Conservation (phyloP, 2,329 filamentous ascomycete genomes). For the Calonectria fujianensis region DNA sequence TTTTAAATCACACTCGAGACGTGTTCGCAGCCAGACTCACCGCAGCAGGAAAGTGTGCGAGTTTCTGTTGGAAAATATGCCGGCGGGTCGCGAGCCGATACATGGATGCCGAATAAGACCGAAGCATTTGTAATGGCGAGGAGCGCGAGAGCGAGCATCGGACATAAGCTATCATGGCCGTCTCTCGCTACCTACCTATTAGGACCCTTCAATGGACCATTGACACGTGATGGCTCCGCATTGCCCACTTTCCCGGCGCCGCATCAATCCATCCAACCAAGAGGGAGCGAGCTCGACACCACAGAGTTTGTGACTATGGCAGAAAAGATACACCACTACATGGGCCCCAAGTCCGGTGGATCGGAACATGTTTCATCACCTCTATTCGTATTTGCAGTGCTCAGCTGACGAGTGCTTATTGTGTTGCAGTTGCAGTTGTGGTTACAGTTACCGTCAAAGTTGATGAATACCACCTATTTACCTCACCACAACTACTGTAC, state of each 20-base stretch:
- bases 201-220: slow-evolving; percentile 49
- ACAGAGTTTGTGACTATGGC: neutral
- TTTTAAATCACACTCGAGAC: neutral
- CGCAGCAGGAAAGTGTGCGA: slow-evolving; percentile 50
- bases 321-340: neutral
- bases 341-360: neutral
- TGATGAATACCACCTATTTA: neutral
- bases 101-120: slow-evolving; percentile 60
- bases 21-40: slow-evolving; percentile 44
- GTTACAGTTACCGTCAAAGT: neutral
- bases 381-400: neutral
- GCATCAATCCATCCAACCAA: neutral
- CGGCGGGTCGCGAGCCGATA: slow-evolving; percentile 64
- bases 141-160: slow-evolving; percentile 31
- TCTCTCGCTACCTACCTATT: slow-evolving; percentile 30
- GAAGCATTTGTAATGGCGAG: slow-evolving; percentile 53
- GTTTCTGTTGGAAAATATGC: slow-evolving; percentile 58
- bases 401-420: neutral
- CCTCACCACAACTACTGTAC: neutral
- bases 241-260: neutral
- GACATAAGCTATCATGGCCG: slow-evolving; percentile 43
- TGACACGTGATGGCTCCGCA: slow-evolving; percentile 50
- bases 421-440: neutral
- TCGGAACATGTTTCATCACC: neutral
- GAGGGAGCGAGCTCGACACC: neutral